These are phyloP conservation scores for Klebsormidium nitens DNA, from an alignment of 139 green algal genomes.

Conservation along the genomic window DNA sequence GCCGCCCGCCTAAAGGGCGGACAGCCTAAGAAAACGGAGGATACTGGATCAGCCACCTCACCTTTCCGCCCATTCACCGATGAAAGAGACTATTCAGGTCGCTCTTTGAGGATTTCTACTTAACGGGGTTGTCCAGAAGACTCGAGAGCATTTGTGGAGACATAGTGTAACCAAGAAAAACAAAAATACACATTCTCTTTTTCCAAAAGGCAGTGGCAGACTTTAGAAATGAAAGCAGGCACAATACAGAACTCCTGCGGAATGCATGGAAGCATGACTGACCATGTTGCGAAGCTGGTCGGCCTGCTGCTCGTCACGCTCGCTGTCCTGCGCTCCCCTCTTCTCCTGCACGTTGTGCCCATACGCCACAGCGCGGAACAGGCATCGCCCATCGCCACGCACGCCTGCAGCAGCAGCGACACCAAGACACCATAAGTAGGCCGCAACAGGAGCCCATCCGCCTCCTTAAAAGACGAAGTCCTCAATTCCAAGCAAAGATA, in stretches of 20 bases:
- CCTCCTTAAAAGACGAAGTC: too few species aligned
- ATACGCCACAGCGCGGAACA: conserved; percentile 33
- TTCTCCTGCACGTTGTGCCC: conserved; percentile 7
- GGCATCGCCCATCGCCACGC: conserved; percentile 23
- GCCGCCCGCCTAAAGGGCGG: too few species aligned
- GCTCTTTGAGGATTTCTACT: too few species aligned
- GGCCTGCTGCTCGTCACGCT: conserved; percentile 3
- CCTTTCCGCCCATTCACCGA: too few species aligned
- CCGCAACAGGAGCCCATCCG: too few species aligned
- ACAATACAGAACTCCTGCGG: background rate
- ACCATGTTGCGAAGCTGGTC: conserved; percentile 30
- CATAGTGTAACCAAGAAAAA: background rate
- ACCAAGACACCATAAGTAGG: too few species aligned
- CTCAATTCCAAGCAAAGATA: too few species aligned
- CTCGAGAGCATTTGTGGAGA: too few species aligned
- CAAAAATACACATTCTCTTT: background rate
- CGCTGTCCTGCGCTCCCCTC: background rate
- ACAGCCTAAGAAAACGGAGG: too few species aligned
- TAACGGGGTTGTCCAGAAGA: too few species aligned
- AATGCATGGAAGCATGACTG: background rate
- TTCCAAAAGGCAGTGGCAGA: background rate
- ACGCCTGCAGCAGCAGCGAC: conserved; percentile 33
- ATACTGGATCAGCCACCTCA: too few species aligned
- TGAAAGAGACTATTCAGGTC: too few species aligned
- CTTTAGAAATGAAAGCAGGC: background rate